Evolutionary conservation across 2,329 filamentous ascomycete genomes (phyloP).

Genomic region (Drechslerella dactyloides): DNA sequence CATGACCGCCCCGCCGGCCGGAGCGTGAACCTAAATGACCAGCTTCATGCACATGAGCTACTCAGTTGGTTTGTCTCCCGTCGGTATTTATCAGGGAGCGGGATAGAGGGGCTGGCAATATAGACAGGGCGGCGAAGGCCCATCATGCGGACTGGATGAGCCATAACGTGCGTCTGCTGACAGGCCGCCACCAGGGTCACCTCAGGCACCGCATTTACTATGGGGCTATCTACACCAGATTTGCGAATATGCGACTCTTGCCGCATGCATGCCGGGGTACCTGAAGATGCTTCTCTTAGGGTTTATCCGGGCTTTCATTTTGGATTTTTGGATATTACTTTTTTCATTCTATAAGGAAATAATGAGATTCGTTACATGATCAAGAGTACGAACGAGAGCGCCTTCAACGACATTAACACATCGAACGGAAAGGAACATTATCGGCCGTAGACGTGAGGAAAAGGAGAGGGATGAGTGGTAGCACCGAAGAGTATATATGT

Average conservation of each 20-base stretch:
- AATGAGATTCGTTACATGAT: slow-evolving; percentile 48
- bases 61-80: slow-evolving; percentile 22
- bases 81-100: background rate
- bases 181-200: background rate
- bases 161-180: slow-evolving; percentile 1
- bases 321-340: slow-evolving; percentile 7
- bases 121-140: background rate
- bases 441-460: background rate
- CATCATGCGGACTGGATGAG: slow-evolving; percentile 11
- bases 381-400: slow-evolving; percentile 12
- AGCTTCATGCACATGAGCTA: slow-evolving; percentile 22
- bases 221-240: no score
- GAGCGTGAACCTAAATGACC: background rate
- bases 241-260: no score
- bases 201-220: no score
- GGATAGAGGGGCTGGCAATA: background rate
- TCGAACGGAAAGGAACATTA: slow-evolving; percentile 2
- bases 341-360: slow-evolving; percentile 31
- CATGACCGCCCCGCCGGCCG: background rate
- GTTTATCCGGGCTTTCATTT: background rate
- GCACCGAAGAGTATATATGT: slow-evolving; percentile 21
- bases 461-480: background rate
- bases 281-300: background rate
- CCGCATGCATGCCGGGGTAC: no score
- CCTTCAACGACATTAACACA: slow-evolving; percentile 4